Base-by-base conservation (phyloP, 2,329 filamentous ascomycete genomes). In the Phaeosphaeriaceae sp. region DNA sequence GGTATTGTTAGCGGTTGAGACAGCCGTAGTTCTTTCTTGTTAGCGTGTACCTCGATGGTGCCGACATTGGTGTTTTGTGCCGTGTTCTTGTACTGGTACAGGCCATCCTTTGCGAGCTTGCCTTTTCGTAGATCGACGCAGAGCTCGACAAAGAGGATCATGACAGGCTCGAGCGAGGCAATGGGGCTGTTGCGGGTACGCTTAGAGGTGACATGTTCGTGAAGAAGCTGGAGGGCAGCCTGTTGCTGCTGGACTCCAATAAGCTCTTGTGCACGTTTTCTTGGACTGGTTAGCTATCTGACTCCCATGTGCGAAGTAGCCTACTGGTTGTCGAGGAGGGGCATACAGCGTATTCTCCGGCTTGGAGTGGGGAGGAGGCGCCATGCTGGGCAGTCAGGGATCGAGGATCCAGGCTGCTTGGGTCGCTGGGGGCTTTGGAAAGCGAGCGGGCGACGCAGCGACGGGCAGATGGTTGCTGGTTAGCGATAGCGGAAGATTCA, bases 1-100 rank as follows among this genome's bases (percentile, higher is more conserved):
- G 54, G 39, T 40, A 36, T 32, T 46, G 52, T 61, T 56, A 62
- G 61, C 50, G 20, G 9, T 17, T 9, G 21, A 9, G 9, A 5
- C 11, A 15, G n/a, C 2, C 16, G 17, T 36, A 42, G 29, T 43
- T 5, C 16, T 13, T n/a, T 8, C 29, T 40, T 18, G 4, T 32
- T 48, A 26, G 23, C 11, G 23, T 11, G 74, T 79, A 91, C 89
- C 86, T 97, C 94, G 74, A 99, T 99, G 54, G 94, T 99, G 66
- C 86, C 92, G 63, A 99, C 92, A 74, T 97, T 97, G 66, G 93
- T 96, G 80, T 99, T 99, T 77, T 99, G 94, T 47, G 92, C 93
- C 64, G 97, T 97, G 77, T 99, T 99, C 84, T 99, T 99, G 85
- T 99, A 99, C 77, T 97, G 94, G 77, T 97, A 99, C 40, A 99